Evolutionary conservation across 345 rosid species (phyloP).

Genomic region (Cardamine chenopodiifolia): DNA sequence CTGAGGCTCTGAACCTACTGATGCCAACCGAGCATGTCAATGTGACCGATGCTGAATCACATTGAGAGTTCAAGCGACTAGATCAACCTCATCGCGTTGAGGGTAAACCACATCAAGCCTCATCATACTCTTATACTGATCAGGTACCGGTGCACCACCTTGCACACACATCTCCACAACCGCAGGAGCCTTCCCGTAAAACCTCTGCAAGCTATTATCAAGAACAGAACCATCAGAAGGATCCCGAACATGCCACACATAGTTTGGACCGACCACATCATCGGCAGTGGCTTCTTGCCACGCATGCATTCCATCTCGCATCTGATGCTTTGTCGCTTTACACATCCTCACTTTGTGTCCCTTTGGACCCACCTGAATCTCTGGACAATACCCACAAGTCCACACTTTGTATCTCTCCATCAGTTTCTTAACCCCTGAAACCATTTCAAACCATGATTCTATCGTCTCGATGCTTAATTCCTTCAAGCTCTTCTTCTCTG

Average conservation of each 20-base stretch:
- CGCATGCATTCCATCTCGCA: slow-evolving; percentile 77
- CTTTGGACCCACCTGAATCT: slow-evolving; percentile 92
- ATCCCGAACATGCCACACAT: slow-evolving; percentile 82
- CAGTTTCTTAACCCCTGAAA: slow-evolving; percentile 60
- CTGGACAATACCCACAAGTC: slow-evolving; percentile 82
- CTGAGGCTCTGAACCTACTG: not conserved
- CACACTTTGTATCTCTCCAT: slow-evolving; percentile 71
- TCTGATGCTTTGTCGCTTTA: slow-evolving; percentile 79
- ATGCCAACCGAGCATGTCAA: not conserved
- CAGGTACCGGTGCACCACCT: slow-evolving; percentile 73
- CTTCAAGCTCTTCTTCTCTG: slow-evolving; percentile 38
- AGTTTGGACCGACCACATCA: slow-evolving; percentile 77
- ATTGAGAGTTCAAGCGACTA: slow-evolving; percentile 54
- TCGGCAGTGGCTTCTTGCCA: slow-evolving; percentile 89
- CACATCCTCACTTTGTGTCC: slow-evolving; percentile 91
- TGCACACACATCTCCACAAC: slow-evolving; percentile 78
- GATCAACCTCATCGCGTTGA: slow-evolving; percentile 76
- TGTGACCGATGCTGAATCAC: not conserved
- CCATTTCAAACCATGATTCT: slow-evolving; percentile 72
- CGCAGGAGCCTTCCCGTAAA: slow-evolving; percentile 86
- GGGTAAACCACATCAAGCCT: slow-evolving; percentile 83
- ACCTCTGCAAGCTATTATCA: slow-evolving; percentile 68
- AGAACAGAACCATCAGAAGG: slow-evolving; percentile 50
- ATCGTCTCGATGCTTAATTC: slow-evolving; percentile 56
- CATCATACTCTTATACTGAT: slow-evolving; percentile 78